A percentile compares a stretch with the other conserved stretches of the same genome.
Conservation (phyloP, 257 asterid genomes). For the Petunia secreta region DNA sequence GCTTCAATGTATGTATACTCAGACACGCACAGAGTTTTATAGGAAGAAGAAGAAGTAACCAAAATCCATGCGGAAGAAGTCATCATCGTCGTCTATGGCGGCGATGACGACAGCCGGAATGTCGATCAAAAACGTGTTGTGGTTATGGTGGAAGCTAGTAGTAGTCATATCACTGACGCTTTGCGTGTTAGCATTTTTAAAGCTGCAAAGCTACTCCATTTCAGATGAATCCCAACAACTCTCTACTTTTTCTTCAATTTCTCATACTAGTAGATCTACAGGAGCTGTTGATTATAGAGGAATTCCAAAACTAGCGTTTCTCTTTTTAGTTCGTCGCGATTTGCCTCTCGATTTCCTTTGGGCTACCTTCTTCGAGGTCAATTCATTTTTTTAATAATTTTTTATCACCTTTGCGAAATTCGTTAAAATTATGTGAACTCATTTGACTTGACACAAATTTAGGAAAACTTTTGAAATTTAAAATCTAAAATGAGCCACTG, state of each 20-base stretch:
- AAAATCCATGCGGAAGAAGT: conserved; percentile 31
- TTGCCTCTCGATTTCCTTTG: conserved; percentile 95
- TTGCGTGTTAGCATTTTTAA: conserved; percentile 61
- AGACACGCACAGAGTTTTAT: too few species aligned
- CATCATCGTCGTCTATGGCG: conserved; percentile 46
- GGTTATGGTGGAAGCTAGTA: conserved; percentile 75
- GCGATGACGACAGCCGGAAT: conserved; percentile 48
- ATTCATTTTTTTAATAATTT: neutral
- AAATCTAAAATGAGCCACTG: neutral
- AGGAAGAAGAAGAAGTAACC: conserved; percentile 33
- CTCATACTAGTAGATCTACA: conserved; percentile 35
- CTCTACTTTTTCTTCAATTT: conserved; percentile 33
- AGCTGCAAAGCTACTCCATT: conserved; percentile 64
- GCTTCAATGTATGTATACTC: too few species aligned
- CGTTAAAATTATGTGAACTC: neutral
- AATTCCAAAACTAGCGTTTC: conserved; percentile 77
- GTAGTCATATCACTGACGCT: conserved; percentile 51
- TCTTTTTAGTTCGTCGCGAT: conserved; percentile 65
- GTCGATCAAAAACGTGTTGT: conserved; percentile 54
- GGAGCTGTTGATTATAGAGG: conserved; percentile 51
- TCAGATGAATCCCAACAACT: conserved; percentile 33
- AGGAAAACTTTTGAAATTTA: neutral
- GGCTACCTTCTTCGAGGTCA: conserved; percentile 89
- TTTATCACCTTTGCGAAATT: neutral
- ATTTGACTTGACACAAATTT: neutral